Conservation (phyloP, 345 rosid species). For the Psidium friedrichsthalianum region DNA sequence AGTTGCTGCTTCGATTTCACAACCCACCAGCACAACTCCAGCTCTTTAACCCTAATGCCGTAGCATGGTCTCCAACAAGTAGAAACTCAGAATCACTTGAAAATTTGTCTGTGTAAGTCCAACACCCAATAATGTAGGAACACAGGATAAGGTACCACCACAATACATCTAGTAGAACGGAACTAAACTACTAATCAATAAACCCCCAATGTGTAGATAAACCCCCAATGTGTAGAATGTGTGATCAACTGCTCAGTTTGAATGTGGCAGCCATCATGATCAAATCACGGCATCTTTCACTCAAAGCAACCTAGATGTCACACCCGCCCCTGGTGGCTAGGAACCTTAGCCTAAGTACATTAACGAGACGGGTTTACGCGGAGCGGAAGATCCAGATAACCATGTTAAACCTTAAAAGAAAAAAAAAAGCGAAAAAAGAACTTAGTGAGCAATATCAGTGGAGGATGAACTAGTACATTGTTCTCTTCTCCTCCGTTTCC, state of each 20-base stretch:
- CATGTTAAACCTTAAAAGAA: neutral
- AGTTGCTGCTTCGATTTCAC: neutral
- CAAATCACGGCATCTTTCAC: neutral
- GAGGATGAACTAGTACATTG: neutral
- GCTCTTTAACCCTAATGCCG: neutral
- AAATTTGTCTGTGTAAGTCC: neutral
- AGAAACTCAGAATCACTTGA: neutral
- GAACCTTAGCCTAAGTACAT: neutral
- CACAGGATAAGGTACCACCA: neutral
- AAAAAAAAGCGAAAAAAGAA: neutral
- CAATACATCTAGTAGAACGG: neutral
- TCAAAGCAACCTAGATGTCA: neutral
- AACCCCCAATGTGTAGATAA: fast-evolving
- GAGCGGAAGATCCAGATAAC: neutral
- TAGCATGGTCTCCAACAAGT: neutral
- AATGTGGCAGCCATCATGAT: neutral
- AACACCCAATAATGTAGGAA: neutral
- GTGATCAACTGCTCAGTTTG: neutral
- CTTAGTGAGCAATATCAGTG: neutral
- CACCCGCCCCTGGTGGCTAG: neutral
- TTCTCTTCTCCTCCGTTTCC: neutral
- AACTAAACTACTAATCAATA: neutral
- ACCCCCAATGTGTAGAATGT: fast-evolving
- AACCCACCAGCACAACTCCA: neutral
- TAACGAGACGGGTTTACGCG: neutral